Conservation (phyloP, 257 asterid genomes). For the Penstemon barbatus region DNA sequence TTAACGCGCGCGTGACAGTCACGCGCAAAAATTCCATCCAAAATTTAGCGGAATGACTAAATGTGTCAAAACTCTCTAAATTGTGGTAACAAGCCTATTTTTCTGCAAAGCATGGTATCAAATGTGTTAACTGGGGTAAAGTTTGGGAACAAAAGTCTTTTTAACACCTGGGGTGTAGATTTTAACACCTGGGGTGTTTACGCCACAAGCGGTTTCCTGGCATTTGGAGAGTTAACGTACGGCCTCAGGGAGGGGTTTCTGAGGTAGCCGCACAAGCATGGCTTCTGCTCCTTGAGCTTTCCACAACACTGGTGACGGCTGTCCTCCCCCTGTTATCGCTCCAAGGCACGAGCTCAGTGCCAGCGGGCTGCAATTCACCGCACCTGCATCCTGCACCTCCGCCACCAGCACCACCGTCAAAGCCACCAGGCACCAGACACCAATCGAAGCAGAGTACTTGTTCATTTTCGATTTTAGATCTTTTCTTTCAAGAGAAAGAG, state of each 20-base stretch:
- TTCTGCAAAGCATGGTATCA: too few species aligned
- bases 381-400: neutral
- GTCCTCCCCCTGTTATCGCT: conserved; percentile 4
- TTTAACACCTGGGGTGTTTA: too few species aligned
- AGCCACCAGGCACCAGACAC: conserved; percentile 3
- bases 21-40: too few species aligned
- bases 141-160: too few species aligned
- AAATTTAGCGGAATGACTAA: too few species aligned
- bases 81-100: too few species aligned
- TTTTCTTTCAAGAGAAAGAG: too few species aligned
- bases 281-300: conserved; percentile 31
- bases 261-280: conserved; percentile 34
- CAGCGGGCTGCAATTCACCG: conserved; percentile 18
- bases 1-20: too few species aligned
- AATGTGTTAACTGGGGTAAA: too few species aligned
- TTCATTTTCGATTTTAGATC: neutral
- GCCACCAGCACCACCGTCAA: conserved; percentile 6
- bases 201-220: conserved; percentile 23
- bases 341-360: conserved; percentile 25
- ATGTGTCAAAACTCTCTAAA: too few species aligned
- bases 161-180: too few species aligned
- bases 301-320: conserved; percentile 34
- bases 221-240: conserved; percentile 21
- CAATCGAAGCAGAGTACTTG: neutral
- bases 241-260: conserved; percentile 17